Percentiles rank a stretch among this genome's conserved stretches.
These are phyloP conservation scores for Syzygium grande DNA, from an alignment of 345 rosid genomes.

Conservation along the genomic window DNA sequence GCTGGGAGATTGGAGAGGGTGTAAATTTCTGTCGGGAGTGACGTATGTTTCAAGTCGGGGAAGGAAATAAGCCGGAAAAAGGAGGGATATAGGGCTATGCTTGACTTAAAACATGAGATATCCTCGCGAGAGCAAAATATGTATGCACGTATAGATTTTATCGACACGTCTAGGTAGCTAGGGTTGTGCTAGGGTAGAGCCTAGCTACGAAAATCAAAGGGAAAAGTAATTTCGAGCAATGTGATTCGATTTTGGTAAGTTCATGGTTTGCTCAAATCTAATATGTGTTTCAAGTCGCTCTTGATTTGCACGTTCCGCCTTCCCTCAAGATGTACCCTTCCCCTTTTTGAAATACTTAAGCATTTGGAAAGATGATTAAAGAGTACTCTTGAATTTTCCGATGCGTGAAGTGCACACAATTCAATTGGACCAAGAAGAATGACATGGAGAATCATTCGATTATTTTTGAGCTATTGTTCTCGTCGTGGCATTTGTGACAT, in stretches of 20 bases:
- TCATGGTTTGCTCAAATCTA: accelerated
- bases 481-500: no score
- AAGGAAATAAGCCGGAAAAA: no score
- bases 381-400: neutral
- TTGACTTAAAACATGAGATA: neutral
- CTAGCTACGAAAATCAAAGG: accelerated
- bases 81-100: no score
- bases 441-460: neutral
- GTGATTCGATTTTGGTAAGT: neutral
- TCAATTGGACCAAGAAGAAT: neutral
- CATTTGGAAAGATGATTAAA: neutral
- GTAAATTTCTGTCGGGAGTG: no score
- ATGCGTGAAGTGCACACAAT: neutral
- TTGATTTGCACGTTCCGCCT: no score
- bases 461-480: no score
- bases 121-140: neutral
- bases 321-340: no score
- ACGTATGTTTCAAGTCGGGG: no score
- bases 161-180: no score
- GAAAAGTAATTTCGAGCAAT: neutral
- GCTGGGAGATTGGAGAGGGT: no score
- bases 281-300: neutral
- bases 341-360: no score
- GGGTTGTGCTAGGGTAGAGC: neutral
- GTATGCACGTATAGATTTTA: no score